Evolutionary conservation across 768 basidiomycete genomes (phyloP), one percentile per base, ranked within the genome.

Genomic region (Baorangia bicolor): DNA sequence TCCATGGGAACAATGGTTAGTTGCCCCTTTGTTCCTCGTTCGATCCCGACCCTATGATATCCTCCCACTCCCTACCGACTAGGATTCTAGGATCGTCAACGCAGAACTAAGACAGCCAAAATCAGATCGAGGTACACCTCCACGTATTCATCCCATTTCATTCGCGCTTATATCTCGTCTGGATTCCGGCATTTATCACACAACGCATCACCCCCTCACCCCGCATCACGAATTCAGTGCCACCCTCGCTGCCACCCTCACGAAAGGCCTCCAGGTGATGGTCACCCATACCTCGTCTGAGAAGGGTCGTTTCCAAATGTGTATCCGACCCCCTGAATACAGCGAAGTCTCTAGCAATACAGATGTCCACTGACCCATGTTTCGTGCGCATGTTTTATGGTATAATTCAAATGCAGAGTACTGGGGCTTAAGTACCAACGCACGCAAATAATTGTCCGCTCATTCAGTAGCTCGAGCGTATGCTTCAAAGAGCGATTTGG

Each of bases 1-100:
- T 14, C 84, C 90, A 49, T 93, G 91, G 91, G 92, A 93, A 68
- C 85, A 90, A 71, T 93, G 91, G 91, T 90, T 13, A 7, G 75
- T 61, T 25, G 23, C 42, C 14, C 5, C 42, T 34, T 14, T 18
- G 34, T 45, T 38, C 30, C 37, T 51, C 41, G 5, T 51, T 25
- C 34, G 16, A 25, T 27, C 37, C 28, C 34, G 31, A 33, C 13
- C 10, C 7, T 23, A 21, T 10, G 30, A 47, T 14, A 25, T 4
- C 7, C 2, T 13, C 13, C 14, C 11, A 33, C 4, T 6, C 8
- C 16, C 13, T 5, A 16, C 23, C 25, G 25, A 21, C n/a, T n/a
- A n/a, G n/a, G n/a, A n/a, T n/a, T n/a, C 33, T 65, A 92, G 91
- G 90, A 74, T 86, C 14, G 83, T 93, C 58, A 92, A 90, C 51